Base-by-base conservation (phyloP, 2,329 filamentous ascomycete species). In the Diaporthe caulivora region DNA sequence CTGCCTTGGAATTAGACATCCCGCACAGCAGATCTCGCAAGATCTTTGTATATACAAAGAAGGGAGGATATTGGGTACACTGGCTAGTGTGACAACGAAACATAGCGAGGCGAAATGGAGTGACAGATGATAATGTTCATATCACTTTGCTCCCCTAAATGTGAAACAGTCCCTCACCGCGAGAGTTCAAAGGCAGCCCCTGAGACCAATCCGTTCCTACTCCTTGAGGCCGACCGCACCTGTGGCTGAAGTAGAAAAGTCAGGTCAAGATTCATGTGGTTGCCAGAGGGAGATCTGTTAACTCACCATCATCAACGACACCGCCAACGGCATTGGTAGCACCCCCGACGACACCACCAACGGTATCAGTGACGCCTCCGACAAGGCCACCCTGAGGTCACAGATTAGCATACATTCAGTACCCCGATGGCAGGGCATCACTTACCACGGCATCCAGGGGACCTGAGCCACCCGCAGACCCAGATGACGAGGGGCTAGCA, bases 91-190 rank as follows among this genome's bases (percentile, higher is more conserved):
- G 60, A 42, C 68, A 29, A 49, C 69, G 49, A 62, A 53, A 71
- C 69, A 71, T 71, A 71, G 69, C 55, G 69, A 71, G 69, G 69
- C 55, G 55, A 71, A 58, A 62, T 62, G 55, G 69, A 62, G 69
- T 60, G 55, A 71, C 26, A 62, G 31, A 58, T 44, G 31, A 67
- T 40, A 37, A 29, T 51, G 51, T 40, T 37, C 26, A 47, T 40
- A 53, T 49, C 17, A 64, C 42, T 21, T 21, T 53, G 31, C 21
- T 24, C 31, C 47, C 29, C 11, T 31, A n/a, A 67, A 67, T 24
- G 47, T 67, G 62, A 67, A 51, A 53, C 11, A 34, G 31, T 24
- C 47, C 5, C 40, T 53, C n/a, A 67, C 15, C 31, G 29, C 44
- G 15, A 67, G 31, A 40, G 9, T 40, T 40, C n/a, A 24, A 26